Evolutionary conservation across 768 basidiomycete species (phyloP).

Genomic region (Mycena galericulata): DNA sequence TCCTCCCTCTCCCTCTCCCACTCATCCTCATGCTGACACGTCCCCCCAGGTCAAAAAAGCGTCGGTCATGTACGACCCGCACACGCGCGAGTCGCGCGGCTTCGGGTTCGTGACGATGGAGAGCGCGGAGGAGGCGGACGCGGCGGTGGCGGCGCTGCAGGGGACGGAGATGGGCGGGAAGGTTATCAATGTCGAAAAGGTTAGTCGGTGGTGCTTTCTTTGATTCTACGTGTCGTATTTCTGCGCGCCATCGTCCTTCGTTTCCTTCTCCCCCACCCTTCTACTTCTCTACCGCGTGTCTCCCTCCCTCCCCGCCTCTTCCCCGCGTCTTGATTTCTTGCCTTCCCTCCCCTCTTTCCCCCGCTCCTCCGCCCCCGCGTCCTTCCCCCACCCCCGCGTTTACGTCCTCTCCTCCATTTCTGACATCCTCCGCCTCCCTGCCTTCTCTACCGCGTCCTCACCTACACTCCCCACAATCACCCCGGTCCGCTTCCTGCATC

Average conservation of each 20-base stretch:
- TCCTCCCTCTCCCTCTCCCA: neutral
- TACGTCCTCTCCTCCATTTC: no score
- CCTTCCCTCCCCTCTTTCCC: neutral
- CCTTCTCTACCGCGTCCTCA: no score
- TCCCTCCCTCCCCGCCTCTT: no score
- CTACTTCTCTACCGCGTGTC: no score
- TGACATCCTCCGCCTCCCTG: no score
- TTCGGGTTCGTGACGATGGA: conserved; percentile 91
- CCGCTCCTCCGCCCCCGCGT: neutral
- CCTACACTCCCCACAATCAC: no score
- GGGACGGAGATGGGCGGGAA: conserved; percentile 90
- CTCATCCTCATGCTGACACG: neutral
- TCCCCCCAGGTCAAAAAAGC: conserved; percentile 73
- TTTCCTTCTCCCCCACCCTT: no score
- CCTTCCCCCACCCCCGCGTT: neutral
- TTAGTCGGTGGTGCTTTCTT: conserved; percentile 41
- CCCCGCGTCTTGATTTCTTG: no score
- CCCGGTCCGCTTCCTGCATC: no score
- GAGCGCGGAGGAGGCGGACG: conserved; percentile 88
- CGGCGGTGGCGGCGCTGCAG: conserved; percentile 87
- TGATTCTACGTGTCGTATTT: neutral
- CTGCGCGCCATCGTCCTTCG: neutral
- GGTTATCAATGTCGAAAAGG: conserved; percentile 90
- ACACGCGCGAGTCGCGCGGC: conserved; percentile 73
- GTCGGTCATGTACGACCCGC: conserved; percentile 79